A percentile compares a stretch with the other conserved stretches of the same genome.
These are phyloP conservation scores for Apiotrichum montevideense DNA, from an alignment of 1,284 basidiomycete genomes.

Conservation along the genomic window DNA sequence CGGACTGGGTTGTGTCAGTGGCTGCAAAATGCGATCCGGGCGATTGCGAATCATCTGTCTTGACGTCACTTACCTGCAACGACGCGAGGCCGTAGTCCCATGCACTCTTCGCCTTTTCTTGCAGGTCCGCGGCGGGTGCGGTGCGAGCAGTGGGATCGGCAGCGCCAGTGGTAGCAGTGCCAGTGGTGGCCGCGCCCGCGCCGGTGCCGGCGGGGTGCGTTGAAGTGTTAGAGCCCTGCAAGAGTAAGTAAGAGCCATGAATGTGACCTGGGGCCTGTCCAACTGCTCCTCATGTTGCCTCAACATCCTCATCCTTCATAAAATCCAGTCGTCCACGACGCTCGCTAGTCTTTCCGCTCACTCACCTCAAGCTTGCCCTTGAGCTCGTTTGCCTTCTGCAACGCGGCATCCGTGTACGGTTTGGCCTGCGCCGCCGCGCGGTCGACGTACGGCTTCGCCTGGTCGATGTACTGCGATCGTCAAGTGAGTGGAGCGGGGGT, in stretches of 20 bases:
- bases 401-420: slow-evolving; percentile 40
- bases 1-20: slow-evolving; percentile 22
- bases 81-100: slow-evolving; percentile 28
- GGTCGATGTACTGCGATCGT: slow-evolving; percentile 23
- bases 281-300: too few species aligned
- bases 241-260: too few species aligned
- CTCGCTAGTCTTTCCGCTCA: too few species aligned
- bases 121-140: neutral
- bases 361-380: slow-evolving; percentile 38
- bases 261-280: too few species aligned
- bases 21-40: neutral
- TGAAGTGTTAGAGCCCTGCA: too few species aligned
- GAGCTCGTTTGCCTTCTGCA: slow-evolving; percentile 34
- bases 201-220: too few species aligned
- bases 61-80: slow-evolving; percentile 25
- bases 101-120: slow-evolving; percentile 31
- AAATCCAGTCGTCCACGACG: too few species aligned
- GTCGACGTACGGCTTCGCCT: slow-evolving; percentile 26
- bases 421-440: slow-evolving; percentile 27
- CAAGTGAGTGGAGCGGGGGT: too few species aligned
- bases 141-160: neutral
- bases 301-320: too few species aligned
- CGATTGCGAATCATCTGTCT: neutral
- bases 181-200: neutral
- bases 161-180: neutral